Evolutionary conservation across 495 filamentous ascomycete species (phyloP), one percentile per base, ranked within the genome.

Genomic region (Saxispiralis lemnorum): DNA sequence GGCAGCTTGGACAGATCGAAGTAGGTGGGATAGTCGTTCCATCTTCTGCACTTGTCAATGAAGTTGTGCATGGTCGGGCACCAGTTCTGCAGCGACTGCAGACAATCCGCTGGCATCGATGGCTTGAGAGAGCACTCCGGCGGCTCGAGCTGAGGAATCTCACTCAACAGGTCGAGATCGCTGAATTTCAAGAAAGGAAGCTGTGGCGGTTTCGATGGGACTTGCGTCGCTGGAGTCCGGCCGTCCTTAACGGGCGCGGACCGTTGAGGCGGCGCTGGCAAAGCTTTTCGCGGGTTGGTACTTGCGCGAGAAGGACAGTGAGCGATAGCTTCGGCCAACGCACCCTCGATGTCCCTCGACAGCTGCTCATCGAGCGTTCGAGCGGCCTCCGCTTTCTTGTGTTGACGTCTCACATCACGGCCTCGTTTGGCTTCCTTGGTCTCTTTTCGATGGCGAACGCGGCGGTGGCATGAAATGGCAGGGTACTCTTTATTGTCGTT

Each of bases 301-400:
- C 14, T 2, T 39, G 32, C 32, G 4, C 13, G 31, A 17, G 34
- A n/a, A 9, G 28, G 43, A 10, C 43, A 12, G n/a, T 33, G 43
- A 14, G 31, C 35, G 24, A 46, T 46, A 21, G 34, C 37, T 19
- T 32, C 31, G 17, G 13, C 21, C 35, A 51, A 21, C 2, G 39
- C 38, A n/a, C 24, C 7, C 21, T 47, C 48, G 39, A 51, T 51
- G 35, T 51, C 44, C 14, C 37, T 37, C 17, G 44, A 44, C 17
- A 51, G 43, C 44, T 51, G 48, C 35, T 47, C 36, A 20, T 51
- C 48, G 12, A 51, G 39, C 39, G 39, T 43, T 20, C 43, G 48
- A 9, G 41, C 49, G 18, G 40, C 35, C 11, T 33, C 28, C 30
- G 18, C 34, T 45, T 48, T 24, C 21, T 31, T 35, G 13, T 18